A percentile compares a stretch with the other conserved stretches of the same genome.
phyloP scores from a whole-genome alignment of 192 early-diverging fungal species.

The Coemansia sp. region DNA sequence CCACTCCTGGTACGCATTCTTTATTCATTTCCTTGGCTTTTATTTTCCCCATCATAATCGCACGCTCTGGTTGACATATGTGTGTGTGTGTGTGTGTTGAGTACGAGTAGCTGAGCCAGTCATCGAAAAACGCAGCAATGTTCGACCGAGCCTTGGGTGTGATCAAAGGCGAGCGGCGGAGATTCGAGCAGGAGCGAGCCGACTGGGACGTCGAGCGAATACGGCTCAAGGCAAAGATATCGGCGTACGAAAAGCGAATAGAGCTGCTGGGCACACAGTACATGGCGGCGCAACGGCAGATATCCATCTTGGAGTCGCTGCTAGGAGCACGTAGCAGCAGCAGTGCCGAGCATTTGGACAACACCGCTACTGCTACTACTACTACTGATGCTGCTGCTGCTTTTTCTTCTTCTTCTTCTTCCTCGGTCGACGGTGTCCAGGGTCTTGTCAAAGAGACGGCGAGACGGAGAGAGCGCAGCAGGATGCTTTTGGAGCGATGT shows the following conservation, averaged over 20 bases:
- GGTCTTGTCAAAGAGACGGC: slow-evolving; percentile 20
- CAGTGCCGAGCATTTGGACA: too few relatives aligned
- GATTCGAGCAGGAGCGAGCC: slow-evolving; percentile 39
- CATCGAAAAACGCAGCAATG: slow-evolving; percentile 3
- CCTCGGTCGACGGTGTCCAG: slow-evolving; percentile 6
- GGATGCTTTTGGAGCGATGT: slow-evolving; percentile 27
- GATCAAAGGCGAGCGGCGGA: slow-evolving; percentile 45
- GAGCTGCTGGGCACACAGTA: slow-evolving; percentile 24
- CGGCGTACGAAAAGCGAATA: slow-evolving; percentile 41
- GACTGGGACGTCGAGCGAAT: slow-evolving; percentile 48
- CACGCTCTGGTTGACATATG: too few relatives aligned
- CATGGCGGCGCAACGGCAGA: slow-evolving; percentile 28
- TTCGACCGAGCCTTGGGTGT: slow-evolving; percentile 39
- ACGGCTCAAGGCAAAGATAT: slow-evolving; percentile 38
- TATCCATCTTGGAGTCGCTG: slow-evolving; percentile 27
- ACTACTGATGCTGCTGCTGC: not conserved
- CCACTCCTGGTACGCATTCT: too few relatives aligned
- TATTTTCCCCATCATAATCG: too few relatives aligned
- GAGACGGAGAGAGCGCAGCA: slow-evolving; percentile 19
- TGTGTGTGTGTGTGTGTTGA: too few relatives aligned
- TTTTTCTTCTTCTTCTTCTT: too few relatives aligned
- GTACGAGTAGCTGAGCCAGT: slow-evolving; percentile 2
- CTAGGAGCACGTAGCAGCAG: not conserved
- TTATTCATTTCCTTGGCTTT: too few relatives aligned
- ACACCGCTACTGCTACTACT: not conserved